Percentiles rank a stretch among this genome's conserved stretches.
phyloP scores from a whole-genome alignment of 208 protist species.

The Giardia muris region DNA sequence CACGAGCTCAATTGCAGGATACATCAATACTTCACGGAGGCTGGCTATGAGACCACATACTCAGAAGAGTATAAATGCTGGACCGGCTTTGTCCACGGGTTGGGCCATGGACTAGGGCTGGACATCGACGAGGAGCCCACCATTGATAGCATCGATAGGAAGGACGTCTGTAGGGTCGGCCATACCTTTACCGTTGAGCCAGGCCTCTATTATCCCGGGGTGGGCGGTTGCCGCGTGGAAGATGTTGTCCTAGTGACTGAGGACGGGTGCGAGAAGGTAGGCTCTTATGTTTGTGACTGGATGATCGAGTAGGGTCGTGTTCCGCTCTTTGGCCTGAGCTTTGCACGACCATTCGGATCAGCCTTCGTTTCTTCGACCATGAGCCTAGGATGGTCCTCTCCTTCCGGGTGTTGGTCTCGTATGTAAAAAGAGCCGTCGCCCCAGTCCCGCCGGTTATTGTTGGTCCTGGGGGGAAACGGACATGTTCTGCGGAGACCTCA shows the following conservation, averaged over 20 bases:
- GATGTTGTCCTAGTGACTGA: conserved; percentile 8
- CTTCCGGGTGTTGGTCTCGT: too few species aligned
- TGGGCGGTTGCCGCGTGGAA: background rate
- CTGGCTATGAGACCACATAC: background rate
- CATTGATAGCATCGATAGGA: background rate
- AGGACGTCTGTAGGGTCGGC: background rate
- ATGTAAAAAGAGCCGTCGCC: too few species aligned
- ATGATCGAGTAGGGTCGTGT: background rate
- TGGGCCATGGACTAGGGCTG: conserved; percentile 1
- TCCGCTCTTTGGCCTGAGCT: background rate
- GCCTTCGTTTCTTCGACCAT: too few species aligned
- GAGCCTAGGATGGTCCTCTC: too few species aligned
- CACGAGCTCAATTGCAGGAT: background rate
- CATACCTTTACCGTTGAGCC: background rate
- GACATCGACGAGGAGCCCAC: background rate
- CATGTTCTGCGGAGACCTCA: too few species aligned
- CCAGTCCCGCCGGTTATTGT: too few species aligned
- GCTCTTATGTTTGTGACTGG: background rate
- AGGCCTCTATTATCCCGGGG: background rate
- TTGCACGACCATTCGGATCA: too few species aligned
- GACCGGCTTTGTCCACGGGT: background rate
- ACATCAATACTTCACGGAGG: background rate
- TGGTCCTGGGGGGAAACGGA: too few species aligned
- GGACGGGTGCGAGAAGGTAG: background rate
- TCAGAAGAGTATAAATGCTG: background rate